Evolutionary conservation across 2,329 filamentous ascomycete species (phyloP).

Genomic region (Botryotinia narcissicola): DNA sequence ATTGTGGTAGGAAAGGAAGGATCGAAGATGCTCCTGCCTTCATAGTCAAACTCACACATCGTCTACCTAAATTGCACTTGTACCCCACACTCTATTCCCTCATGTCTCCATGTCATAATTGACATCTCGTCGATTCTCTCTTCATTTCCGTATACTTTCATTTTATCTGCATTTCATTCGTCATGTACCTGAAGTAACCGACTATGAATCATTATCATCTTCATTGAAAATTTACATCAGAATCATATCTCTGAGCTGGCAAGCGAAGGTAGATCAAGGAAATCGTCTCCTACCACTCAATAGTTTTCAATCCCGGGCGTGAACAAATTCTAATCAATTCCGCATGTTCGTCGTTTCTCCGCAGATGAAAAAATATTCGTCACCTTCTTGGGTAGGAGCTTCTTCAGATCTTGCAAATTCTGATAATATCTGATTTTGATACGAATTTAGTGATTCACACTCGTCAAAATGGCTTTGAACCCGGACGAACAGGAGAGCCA

Average conservation of each 20-base stretch:
- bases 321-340: background rate
- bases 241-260: background rate
- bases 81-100: background rate
- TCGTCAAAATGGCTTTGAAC: constrained; percentile 10
- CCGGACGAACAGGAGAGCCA: constrained; percentile 24
- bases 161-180: background rate
- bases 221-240: no score
- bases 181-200: background rate
- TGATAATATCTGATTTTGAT: background rate
- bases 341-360: background rate
- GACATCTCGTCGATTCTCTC: background rate
- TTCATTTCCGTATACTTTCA: background rate
- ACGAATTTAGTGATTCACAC: background rate
- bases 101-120: background rate
- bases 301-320: background rate
- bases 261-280: background rate
- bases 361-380: background rate
- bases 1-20: background rate
- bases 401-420: no score
- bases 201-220: background rate
- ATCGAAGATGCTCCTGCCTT: background rate
- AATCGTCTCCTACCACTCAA: background rate
- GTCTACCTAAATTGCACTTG: background rate
- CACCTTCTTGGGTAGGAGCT: background rate
- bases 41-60: constrained; percentile 4